phyloP scores from a whole-genome alignment of 768 basidiomycete species.

The Clitopilus passeckerianus region DNA sequence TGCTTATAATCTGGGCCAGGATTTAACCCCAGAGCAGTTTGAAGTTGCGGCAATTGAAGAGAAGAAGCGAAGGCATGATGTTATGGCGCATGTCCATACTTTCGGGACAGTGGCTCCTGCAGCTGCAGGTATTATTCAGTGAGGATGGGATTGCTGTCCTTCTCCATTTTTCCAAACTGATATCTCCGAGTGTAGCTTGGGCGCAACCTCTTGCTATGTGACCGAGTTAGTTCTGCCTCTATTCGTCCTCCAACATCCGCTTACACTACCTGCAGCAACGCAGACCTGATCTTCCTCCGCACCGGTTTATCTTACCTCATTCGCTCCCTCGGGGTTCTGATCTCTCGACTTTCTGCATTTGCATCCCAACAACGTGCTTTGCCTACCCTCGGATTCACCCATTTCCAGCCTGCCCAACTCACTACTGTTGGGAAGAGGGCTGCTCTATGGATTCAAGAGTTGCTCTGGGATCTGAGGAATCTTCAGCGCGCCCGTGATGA shows the following conservation, averaged over 20 bases:
- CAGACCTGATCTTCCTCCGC: constrained; percentile 95
- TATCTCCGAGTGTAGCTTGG: constrained; percentile 49
- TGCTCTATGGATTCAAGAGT: constrained; percentile 96
- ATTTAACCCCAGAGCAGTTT: constrained; percentile 86
- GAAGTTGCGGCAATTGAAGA: constrained; percentile 90
- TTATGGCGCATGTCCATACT: constrained; percentile 99
- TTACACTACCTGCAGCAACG: constrained; percentile 59
- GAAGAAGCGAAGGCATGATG: constrained; percentile 96
- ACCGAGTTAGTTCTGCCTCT: constrained; percentile 68
- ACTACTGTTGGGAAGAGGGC: constrained; percentile 98
- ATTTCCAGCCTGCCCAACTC: constrained; percentile 97
- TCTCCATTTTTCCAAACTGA: background rate
- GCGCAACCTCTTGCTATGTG: constrained; percentile 98
- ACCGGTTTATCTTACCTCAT: constrained; percentile 81
- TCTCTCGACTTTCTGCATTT: constrained; percentile 82
- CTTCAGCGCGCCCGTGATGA: constrained; percentile 86
- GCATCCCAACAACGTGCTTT: constrained; percentile 82
- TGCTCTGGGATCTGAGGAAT: constrained; percentile 95
- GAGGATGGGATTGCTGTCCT: constrained; percentile 16
- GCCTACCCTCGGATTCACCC: constrained; percentile 95
- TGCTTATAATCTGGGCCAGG: constrained; percentile 32
- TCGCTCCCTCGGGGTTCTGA: constrained; percentile 83
- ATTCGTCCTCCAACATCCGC: background rate
- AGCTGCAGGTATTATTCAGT: constrained; percentile 96
- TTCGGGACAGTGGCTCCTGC: constrained; percentile 92